Conservation (phyloP, 139 green algal species). For the Coelastrella sp. region DNA sequence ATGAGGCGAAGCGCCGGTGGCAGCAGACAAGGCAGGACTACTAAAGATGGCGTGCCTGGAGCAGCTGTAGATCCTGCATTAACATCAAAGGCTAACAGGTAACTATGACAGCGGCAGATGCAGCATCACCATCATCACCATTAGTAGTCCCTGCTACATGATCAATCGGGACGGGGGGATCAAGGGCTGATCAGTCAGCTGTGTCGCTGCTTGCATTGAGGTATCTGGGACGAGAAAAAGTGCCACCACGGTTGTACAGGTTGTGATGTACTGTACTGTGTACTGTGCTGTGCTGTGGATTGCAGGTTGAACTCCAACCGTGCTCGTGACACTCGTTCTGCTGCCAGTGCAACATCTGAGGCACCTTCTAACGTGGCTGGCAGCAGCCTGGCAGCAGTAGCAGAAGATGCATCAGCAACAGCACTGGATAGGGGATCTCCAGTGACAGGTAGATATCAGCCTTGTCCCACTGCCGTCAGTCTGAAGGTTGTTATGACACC, state of each 20-base stretch:
- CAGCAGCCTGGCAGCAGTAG: background rate
- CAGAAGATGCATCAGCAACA: slow-evolving; percentile 18
- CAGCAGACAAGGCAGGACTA: slow-evolving; percentile 2
- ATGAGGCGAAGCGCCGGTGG: slow-evolving; percentile 14
- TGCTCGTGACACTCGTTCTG: slow-evolving; percentile 3
- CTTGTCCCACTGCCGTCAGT: background rate
- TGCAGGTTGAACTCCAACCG: slow-evolving; percentile 27
- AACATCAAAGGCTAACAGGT: slow-evolving; percentile 32
- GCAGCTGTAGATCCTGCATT: background rate
- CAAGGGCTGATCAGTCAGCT: too few relatives aligned
- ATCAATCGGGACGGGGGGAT: background rate
- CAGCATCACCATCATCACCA: background rate
- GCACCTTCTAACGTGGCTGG: background rate
- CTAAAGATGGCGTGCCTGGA: background rate
- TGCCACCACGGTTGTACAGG: background rate
- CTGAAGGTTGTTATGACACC: background rate
- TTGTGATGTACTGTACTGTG: background rate
- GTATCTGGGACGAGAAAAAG: too few relatives aligned
- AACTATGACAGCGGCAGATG: background rate
- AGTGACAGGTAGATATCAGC: background rate
- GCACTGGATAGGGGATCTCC: background rate
- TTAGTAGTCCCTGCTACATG: background rate
- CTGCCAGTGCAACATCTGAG: slow-evolving; percentile 22
- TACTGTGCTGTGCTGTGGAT: background rate
- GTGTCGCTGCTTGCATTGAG: too few relatives aligned